A percentile compares a stretch with the other conserved stretches of the same genome.
These are phyloP conservation scores for Suhomyces ambrosiae DNA, from an alignment of 1,139 yeast species.

Conservation along the genomic window DNA sequence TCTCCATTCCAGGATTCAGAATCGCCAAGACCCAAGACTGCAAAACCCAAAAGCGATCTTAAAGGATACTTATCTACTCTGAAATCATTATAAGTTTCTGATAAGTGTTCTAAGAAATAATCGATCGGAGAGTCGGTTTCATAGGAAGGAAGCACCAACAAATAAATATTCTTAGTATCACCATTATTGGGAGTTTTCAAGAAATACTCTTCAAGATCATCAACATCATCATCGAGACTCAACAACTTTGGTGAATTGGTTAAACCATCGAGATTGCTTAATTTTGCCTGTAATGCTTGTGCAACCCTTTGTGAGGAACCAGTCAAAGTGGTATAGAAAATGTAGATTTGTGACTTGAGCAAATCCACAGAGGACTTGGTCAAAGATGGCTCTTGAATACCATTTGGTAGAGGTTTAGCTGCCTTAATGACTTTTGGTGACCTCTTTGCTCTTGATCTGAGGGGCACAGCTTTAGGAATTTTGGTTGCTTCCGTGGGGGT, in stretches of 20 bases:
- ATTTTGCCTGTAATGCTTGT: slow-evolving; percentile 41
- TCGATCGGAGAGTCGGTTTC: slow-evolving; percentile 93
- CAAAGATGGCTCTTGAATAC: slow-evolving; percentile 24
- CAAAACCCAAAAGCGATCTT: slow-evolving; percentile 67
- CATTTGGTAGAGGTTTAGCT: slow-evolving; percentile 25
- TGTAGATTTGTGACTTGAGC: slow-evolving; percentile 51
- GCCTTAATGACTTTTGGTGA: slow-evolving; percentile 46
- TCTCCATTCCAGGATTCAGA: slow-evolving; percentile 77
- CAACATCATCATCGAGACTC: slow-evolving; percentile 78
- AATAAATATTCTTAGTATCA: slow-evolving; percentile 52
- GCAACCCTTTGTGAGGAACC: slow-evolving; percentile 81
- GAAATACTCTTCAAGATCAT: slow-evolving; percentile 83
- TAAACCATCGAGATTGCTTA: slow-evolving; percentile 34
- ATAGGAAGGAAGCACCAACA: slow-evolving; percentile 83
- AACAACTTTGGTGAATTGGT: slow-evolving; percentile 52
- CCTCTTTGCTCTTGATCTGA: slow-evolving; percentile 28
- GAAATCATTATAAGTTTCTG: slow-evolving; percentile 82
- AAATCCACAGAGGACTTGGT: slow-evolving; percentile 37
- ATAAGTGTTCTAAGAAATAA: slow-evolving; percentile 76
- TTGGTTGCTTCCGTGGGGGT: slow-evolving; percentile 28
- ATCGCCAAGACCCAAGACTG: slow-evolving; percentile 89
- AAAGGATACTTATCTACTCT: slow-evolving; percentile 83
- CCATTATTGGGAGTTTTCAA: slow-evolving; percentile 56
- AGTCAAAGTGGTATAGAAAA: slow-evolving; percentile 83
- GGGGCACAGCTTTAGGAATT: slow-evolving; percentile 23